These are phyloP conservation scores for Drechslerella dactyloides DNA, from an alignment of 2,329 filamentous ascomycete species.

Conservation along the genomic window DNA sequence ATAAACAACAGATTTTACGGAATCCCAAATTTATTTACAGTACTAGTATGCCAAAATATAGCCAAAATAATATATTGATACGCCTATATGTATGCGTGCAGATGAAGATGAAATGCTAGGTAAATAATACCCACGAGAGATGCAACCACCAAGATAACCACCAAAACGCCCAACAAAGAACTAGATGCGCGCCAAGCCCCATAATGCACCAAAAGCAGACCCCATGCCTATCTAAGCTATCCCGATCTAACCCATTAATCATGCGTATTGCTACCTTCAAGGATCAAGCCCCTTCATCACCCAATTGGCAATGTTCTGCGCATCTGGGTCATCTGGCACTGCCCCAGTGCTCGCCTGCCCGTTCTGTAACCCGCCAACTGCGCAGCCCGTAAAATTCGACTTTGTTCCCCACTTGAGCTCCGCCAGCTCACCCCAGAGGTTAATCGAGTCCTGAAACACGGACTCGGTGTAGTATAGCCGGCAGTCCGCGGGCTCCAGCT, in stretches of 20 bases:
- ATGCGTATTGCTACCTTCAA: background rate
- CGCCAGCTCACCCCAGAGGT: slow-evolving; percentile 34
- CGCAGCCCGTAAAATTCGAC: slow-evolving; percentile 27
- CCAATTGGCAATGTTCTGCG: slow-evolving; percentile 31
- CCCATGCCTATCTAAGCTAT: background rate
- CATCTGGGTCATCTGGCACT: slow-evolving; percentile 33
- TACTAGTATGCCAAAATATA: too few relatives aligned
- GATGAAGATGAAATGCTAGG: too few relatives aligned
- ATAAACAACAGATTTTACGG: too few relatives aligned
- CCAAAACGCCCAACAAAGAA: too few relatives aligned
- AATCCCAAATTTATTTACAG: too few relatives aligned
- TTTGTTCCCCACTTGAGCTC: slow-evolving; percentile 43
- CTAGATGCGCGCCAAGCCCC: too few relatives aligned
- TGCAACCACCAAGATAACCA: too few relatives aligned
- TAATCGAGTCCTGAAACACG: slow-evolving; percentile 24
- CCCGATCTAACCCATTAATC: background rate
- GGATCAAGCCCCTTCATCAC: slow-evolving; percentile 13
- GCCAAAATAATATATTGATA: too few relatives aligned
- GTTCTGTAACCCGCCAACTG: slow-evolving; percentile 36
- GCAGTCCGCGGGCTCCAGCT: slow-evolving; percentile 62
- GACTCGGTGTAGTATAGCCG: slow-evolving; percentile 60
- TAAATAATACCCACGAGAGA: too few relatives aligned
- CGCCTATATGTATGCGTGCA: too few relatives aligned
- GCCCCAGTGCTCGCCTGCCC: slow-evolving; percentile 23
- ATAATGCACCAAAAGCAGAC: background rate